Percentiles rank a stretch among this genome's conserved stretches.
Conservation (phyloP, 805 yeast genomes). For the Lachancea sp. region DNA sequence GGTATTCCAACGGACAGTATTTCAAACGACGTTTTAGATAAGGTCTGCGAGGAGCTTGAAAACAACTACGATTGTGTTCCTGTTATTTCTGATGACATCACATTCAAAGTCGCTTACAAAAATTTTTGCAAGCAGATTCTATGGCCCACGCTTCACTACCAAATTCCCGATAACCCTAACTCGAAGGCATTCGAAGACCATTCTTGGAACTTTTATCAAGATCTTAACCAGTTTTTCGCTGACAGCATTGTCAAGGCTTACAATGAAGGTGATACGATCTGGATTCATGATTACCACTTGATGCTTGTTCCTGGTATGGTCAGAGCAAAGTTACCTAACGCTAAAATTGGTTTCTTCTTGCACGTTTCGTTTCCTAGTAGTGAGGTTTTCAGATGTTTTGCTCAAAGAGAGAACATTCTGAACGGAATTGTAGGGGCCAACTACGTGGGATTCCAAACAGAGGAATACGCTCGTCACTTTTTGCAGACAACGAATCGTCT, state of each 20-base stretch:
- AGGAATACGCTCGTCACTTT: constrained; percentile 91
- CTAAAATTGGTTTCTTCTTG: constrained; percentile 83
- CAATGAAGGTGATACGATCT: constrained; percentile 68
- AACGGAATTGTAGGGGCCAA: constrained; percentile 87
- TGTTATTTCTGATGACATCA: constrained; percentile 67
- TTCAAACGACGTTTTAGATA: constrained; percentile 46
- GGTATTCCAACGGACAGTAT: constrained; percentile 88
- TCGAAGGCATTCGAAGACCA: constrained; percentile 93
- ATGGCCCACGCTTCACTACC: constrained; percentile 94
- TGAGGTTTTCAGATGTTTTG: constrained; percentile 90
- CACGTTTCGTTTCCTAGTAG: constrained; percentile 94
- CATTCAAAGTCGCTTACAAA: constrained; percentile 85
- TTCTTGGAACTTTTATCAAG: constrained; percentile 81
- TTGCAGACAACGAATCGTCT: constrained; percentile 82
- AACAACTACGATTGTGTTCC: constrained; percentile 52
- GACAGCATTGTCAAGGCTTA: constrained; percentile 63
- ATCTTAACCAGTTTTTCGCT: constrained; percentile 73
- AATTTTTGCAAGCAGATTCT: constrained; percentile 89
- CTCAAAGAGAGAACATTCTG: constrained; percentile 71
- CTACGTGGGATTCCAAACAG: constrained; percentile 81
- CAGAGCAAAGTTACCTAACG: constrained; percentile 61
- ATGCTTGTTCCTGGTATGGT: constrained; percentile 82
- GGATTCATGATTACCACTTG: constrained; percentile 94
- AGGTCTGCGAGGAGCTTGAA: constrained; percentile 44
- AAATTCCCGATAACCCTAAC: constrained; percentile 90